Base-by-base conservation (phyloP, 2,329 filamentous ascomycete genomes). In the Trichothecium roseum region DNA sequence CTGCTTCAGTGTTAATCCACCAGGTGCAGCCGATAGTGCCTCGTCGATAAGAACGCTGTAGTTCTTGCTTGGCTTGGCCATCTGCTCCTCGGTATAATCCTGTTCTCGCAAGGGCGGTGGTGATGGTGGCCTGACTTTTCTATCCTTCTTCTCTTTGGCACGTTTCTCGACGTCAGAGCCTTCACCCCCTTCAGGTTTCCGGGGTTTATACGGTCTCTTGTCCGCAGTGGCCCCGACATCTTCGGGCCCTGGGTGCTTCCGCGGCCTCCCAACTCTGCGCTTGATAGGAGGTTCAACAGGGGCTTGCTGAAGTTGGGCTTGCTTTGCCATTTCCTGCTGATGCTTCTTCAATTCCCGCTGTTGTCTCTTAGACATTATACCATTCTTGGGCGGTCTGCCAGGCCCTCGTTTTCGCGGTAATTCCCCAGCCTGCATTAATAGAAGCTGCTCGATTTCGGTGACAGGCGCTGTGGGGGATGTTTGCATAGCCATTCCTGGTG, bases 351-450 rank as follows among this genome's bases (percentile, higher is more conserved):
- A 67, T 32, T 77, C 55, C 14, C 75, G 67, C 45, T 79, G 70
- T 48, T 87, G 80, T 38, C 84, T 69, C 57, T 87, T 87, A 2
- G 83, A 88, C 75, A 87, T 84, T 51, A 86, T 72, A 18, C 84
- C 84, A 49, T 88, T 83, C 60, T 88, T 88, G 0, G 84, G 84
- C 15, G 84, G 84, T 36, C 84, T 66, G n/a, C 84, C 84, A 8
- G 84, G 84, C 12, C 84, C 84, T 45, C 83, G 77, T 42, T 81
- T 79, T 57, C 75, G 81, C 18, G 74, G 71, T 20, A 74, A 59
- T 37, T 63, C 56, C 6, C n/a, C 28, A 30, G 28, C 28, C 15
- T 59, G 54, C 40, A 63, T 48, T 16, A 58, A 39, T 12, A 27
- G 35, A n/a, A 35, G 24, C 42, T n/a, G 28, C 4, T 36, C 35